Base-by-base conservation (phyloP, 2,329 filamentous ascomycete genomes). In the Aspergillus oerlinghausenensis region DNA sequence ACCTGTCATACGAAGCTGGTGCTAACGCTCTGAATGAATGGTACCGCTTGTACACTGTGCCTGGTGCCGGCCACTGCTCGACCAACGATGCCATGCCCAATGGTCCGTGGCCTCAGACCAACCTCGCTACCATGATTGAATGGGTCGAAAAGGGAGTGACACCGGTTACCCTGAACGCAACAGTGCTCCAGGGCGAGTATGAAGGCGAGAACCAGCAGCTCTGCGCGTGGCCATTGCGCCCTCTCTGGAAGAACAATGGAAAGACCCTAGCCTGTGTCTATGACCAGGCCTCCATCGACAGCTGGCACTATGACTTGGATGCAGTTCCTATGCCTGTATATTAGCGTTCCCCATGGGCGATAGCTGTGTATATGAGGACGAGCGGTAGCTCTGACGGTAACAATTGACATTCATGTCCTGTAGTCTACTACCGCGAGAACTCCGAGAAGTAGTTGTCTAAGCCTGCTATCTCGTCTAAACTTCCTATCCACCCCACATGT, bases 11-110 rank as follows among this genome's bases (percentile, higher is more conserved):
- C 61, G 71, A 75, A 4, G 73, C 74, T 4, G 73, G 73, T 11
- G 65, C 71, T 7, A 66, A 68, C 2, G 76, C 77, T 1, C 65
- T 84, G 11, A 66, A 73, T 25, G 76, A 79, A 8, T 84, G 78
- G 72, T 84, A 83, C 67, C 75, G 76, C 26, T 69, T 83, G 19
- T 83, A 75, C 69, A 73, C 82, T 0, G 69, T 84, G 40, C 80
- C 81, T 0, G 80, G 80, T 14, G 80, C 75, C 0, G 79, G 70
- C 0, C 80, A 82, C 67, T 84, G 81, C 60, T 65, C 68, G 0
- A 61, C 66, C 23, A 82, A 80, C 65, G 53, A 65, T 17, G 32
- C 32, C 1, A 72, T 77, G 66, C 76, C 75, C 14, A 59, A 60
- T 8, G 74, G 70, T 0, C 72, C 73, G 0, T 79, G 73, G 61